These are phyloP conservation scores for Myriangium duriaei DNA, from an alignment of 2,329 filamentous ascomycete genomes.

Conservation along the genomic window DNA sequence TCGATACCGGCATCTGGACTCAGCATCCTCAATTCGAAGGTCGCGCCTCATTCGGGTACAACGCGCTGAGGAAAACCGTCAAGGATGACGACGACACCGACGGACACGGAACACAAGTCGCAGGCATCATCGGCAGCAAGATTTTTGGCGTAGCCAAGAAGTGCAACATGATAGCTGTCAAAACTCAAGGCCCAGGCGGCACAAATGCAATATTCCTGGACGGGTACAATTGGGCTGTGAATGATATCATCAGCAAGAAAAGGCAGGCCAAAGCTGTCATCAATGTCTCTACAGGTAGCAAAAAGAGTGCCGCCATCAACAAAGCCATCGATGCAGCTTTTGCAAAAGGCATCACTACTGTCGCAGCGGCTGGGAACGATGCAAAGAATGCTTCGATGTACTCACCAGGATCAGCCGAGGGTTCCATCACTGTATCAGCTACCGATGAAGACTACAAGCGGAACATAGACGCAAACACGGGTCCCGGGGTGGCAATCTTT, in stretches of 20 bases:
- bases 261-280: conserved; percentile 34
- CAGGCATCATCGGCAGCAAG: conserved; percentile 47
- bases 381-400: conserved; percentile 18
- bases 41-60: conserved; percentile 24
- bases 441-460: conserved; percentile 18
- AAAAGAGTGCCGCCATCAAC: conserved; percentile 37
- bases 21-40: conserved; percentile 23
- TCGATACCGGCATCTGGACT: conserved; percentile 23
- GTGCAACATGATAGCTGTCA: conserved; percentile 44
- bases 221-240: conserved; percentile 44
- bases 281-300: conserved; percentile 44
- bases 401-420: conserved; percentile 25
- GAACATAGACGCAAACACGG: conserved; percentile 30
- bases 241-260: conserved; percentile 18
- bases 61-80: conserved; percentile 17
- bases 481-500: conserved; percentile 26
- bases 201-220: conserved; percentile 42
- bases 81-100: conserved; percentile 41
- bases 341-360: conserved; percentile 36
- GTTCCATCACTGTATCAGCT: conserved; percentile 25
- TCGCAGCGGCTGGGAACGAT: conserved; percentile 45
- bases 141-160: conserved; percentile 53
- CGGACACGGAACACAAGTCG: conserved; percentile 53
- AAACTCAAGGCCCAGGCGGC: conserved; percentile 36
- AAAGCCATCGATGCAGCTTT: conserved; percentile 36